Base-by-base conservation (phyloP, 495 filamentous ascomycete species). In the Tetracladium setigerum region DNA sequence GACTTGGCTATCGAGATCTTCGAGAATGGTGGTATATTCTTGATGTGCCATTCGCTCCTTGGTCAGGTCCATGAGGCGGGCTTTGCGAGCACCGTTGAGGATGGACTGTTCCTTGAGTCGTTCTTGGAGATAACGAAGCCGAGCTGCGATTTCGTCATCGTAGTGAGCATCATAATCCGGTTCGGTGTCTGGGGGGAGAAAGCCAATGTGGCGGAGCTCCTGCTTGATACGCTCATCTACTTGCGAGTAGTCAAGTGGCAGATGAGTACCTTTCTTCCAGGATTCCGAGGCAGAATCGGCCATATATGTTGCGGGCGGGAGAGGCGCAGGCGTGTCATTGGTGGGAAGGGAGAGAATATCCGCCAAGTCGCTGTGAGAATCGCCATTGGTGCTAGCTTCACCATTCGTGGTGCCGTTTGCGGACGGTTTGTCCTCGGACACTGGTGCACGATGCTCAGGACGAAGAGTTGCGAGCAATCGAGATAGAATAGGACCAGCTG, bases 1-100 rank as follows among this genome's bases (percentile, higher is more conserved):
- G 41, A 99, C 91, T 65, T 99, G 92, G 43, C 80, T 78, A 66
- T 99, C 92, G 18, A 99, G 81, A 62, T 97, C 92, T 58, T 99
- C 92, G 49, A 91, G 82, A 59, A 99, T 99, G 53, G 89, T 96
- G 56, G 79, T 82, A 67, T 94, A 99, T 62, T 99, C 92, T 54
- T 97, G 92, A 62, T 87, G 77, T 1, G 92, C 94, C 81, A 97
- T 87, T 52, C 86, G 79, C 62, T 94, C 91, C 54, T 87, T 83
- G 2, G 90, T 83, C 15, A 95, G 74, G 14, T 95, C 87, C 1
- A 85, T 77, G 9, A 99, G 75, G 13, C 91, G 74, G 5, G 85
- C 76, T 61, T 96, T 97, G 52, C 87, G 80, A 0, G 92, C 87
- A 38, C 89, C 91, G 66, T 97, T 97, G 55, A 84, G 64, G 37